Evolutionary conservation across 2,329 filamentous ascomycete species (phyloP).

Genomic region (Exutisphaerella laricina): DNA sequence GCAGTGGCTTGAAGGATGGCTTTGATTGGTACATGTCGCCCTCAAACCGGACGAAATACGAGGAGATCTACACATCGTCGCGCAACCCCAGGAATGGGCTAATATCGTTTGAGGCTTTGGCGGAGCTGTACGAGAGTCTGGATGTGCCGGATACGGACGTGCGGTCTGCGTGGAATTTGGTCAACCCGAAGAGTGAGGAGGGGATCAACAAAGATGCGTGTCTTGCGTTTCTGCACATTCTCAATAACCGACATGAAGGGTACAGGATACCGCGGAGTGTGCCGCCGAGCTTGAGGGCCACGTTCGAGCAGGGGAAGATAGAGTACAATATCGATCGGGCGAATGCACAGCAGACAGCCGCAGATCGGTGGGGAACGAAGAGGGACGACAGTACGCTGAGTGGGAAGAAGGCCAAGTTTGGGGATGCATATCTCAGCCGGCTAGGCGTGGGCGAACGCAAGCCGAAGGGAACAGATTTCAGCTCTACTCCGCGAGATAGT

Average conservation of each 20-base stretch:
- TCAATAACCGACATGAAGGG: slow-evolving; percentile 92
- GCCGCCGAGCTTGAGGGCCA: slow-evolving; percentile 81
- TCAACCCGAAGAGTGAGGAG: slow-evolving; percentile 79
- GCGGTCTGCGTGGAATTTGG: slow-evolving; percentile 90
- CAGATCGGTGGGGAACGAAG: slow-evolving; percentile 72
- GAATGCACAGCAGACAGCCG: slow-evolving; percentile 50
- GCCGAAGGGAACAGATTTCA: slow-evolving; percentile 84
- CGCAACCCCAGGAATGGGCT: slow-evolving; percentile 75
- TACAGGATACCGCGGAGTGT: slow-evolving; percentile 89
- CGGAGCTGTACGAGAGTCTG: slow-evolving; percentile 77
- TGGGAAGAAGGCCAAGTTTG: slow-evolving; percentile 93
- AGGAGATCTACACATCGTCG: slow-evolving; percentile 93
- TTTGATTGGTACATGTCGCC: slow-evolving; percentile 99
- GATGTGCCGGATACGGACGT: slow-evolving; percentile 72
- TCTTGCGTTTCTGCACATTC: slow-evolving; percentile 91
- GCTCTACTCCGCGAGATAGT: slow-evolving; percentile 71
- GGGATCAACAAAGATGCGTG: slow-evolving; percentile 92
- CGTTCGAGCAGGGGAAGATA: slow-evolving; percentile 93
- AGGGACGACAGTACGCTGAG: slow-evolving; percentile 75
- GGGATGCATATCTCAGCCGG: slow-evolving; percentile 89
- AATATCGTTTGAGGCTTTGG: slow-evolving; percentile 64
- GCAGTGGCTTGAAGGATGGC: slow-evolving; percentile 81
- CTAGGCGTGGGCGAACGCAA: slow-evolving; percentile 72
- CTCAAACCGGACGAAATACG: slow-evolving; percentile 84
- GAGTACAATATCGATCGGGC: slow-evolving; percentile 88